A percentile compares a stretch with the other conserved stretches of the same genome.
Conservation (phyloP, 2,329 filamentous ascomycete species). For the Cladophialophora carrionii region DNA sequence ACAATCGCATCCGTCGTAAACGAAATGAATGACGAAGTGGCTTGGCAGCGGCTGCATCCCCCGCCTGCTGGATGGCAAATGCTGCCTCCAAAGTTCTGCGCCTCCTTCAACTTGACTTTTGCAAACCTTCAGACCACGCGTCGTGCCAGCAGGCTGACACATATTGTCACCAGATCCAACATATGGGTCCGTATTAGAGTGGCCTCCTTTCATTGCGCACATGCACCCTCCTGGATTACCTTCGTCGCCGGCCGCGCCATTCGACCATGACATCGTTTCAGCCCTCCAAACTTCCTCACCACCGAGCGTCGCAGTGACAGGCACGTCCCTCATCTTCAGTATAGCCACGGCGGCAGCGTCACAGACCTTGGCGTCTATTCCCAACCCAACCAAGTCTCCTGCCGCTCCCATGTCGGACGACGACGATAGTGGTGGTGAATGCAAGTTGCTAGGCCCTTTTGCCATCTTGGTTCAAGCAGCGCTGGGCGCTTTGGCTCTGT, state of each 20-base stretch:
- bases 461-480: conserved; percentile 87
- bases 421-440: conserved; percentile 69
- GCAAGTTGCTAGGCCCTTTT: conserved; percentile 84
- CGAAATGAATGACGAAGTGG: conserved; percentile 14
- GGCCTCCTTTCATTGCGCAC: conserved; percentile 4
- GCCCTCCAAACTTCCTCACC: conserved; percentile 14
- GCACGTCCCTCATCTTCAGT: conserved; percentile 25
- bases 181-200: conserved; percentile 15
- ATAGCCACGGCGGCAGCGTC: conserved; percentile 32
- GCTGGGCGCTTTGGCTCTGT: conserved; percentile 77
- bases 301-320: conserved; percentile 16
- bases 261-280: conserved; percentile 25
- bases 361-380: conserved; percentile 7
- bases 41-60: conserved; percentile 3
- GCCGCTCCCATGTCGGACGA: conserved; percentile 38
- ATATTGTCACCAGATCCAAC: background rate
- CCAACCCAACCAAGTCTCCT: conserved; percentile 20
- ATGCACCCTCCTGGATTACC: conserved; percentile 29
- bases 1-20: no score
- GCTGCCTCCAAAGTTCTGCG: background rate
- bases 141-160: conserved; percentile 5
- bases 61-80: background rate
- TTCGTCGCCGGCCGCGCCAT: conserved; percentile 9
- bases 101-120: background rate
- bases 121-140: background rate